phyloP scores from a whole-genome alignment of 306 rosid genomes.

The Oxytropis ochrocephala region DNA sequence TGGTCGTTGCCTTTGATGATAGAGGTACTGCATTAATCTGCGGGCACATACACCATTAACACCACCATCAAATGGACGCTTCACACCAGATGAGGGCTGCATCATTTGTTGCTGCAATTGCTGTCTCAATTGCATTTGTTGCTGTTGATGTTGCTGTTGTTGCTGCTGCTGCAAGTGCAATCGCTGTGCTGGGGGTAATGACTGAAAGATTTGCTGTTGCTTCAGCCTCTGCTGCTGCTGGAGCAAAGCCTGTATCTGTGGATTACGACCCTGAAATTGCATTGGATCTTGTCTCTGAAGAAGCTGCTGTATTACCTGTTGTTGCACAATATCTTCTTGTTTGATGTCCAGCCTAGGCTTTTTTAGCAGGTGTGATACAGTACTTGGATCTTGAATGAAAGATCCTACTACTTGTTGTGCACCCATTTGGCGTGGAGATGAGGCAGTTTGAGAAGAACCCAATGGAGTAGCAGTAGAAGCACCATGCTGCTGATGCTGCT shows the following conservation, averaged over 20 bases:
- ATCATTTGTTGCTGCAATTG: conserved; percentile 76
- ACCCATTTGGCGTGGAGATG: conserved; percentile 49
- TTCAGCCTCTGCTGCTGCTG: conserved; percentile 73
- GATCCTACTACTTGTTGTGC: conserved; percentile 56
- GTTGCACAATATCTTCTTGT: conserved; percentile 75
- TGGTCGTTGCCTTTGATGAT: conserved; percentile 89
- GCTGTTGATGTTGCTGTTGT: conserved; percentile 41
- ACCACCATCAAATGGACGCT: conserved; percentile 71
- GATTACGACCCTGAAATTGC: conserved; percentile 72
- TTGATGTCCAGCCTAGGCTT: conserved; percentile 80
- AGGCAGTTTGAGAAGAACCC: conserved; percentile 56
- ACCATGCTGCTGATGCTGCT: conserved; percentile 62
- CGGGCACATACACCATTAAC: conserved; percentile 92
- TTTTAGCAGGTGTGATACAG: conserved; percentile 52
- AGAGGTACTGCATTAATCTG: conserved; percentile 90
- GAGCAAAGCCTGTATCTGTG: conserved; percentile 63
- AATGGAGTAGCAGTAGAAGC: conserved; percentile 63
- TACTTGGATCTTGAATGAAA: conserved; percentile 70
- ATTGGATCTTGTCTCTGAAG: conserved; percentile 79
- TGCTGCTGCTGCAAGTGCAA: conserved; percentile 50
- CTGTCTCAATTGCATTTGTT: conserved; percentile 74
- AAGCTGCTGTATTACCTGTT: conserved; percentile 73
- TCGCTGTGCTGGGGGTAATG: conserved; percentile 83
- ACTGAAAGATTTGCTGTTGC: conserved; percentile 65
- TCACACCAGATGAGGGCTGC: conserved; percentile 55